Evolutionary conservation across 139 green algal genomes (phyloP).

Genomic region (Pycnococcus provasolii): DNA sequence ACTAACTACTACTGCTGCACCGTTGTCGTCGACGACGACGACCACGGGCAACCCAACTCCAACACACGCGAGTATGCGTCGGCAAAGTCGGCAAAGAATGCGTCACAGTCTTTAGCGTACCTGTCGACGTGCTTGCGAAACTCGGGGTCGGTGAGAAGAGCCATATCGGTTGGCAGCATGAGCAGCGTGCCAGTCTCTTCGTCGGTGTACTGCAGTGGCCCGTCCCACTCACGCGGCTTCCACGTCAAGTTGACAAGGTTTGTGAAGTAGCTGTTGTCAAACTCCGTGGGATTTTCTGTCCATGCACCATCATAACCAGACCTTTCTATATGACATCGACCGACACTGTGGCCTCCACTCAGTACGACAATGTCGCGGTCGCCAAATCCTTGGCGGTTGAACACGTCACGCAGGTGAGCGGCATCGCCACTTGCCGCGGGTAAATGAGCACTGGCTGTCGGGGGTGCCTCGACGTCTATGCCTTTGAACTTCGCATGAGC

Average conservation of each 20-base stretch:
- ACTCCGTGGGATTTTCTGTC: conserved; percentile 38
- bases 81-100: conserved; percentile 44
- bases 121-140: conserved; percentile 34
- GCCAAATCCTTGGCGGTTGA: conserved; percentile 35
- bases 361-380: conserved; percentile 43
- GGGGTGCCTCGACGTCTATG: too few species aligned
- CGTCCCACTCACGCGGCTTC: conserved; percentile 10
- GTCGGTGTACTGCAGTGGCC: conserved; percentile 15
- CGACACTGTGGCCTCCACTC: conserved; percentile 32
- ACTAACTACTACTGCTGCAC: too few species aligned
- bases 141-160: conserved; percentile 28
- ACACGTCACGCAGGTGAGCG: conserved; percentile 40
- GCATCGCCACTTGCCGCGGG: conserved; percentile 20
- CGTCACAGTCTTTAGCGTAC: conserved; percentile 33
- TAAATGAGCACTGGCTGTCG: not conserved
- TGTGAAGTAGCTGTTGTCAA: conserved; percentile 45
- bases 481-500: not conserved
- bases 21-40: too few species aligned
- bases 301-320: conserved; percentile 41
- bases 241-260: conserved; percentile 23
- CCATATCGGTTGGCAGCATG: conserved; percentile 38
- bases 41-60: not conserved
- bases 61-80: conserved; percentile 24
- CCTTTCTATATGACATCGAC: conserved; percentile 28
- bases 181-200: conserved; percentile 25